Evolutionary conservation across 495 filamentous ascomycete genomes (phyloP), one percentile per base, ranked within the genome.

Genomic region (Penicillium malachiteum): DNA sequence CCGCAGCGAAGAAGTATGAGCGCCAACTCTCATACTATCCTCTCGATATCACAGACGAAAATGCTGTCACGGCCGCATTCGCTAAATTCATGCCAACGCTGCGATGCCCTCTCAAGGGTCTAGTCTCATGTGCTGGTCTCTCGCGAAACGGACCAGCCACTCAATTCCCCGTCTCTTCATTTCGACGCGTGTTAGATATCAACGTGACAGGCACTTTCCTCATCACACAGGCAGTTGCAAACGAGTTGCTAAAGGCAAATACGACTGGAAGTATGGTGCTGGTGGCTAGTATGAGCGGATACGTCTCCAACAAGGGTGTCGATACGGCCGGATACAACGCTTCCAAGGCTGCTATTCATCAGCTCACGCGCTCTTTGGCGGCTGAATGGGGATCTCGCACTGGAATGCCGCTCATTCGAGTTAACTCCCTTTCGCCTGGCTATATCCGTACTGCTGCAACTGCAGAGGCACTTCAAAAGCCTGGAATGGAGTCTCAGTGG

Each of bases 51-150:
- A 57, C 46, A 11, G 90, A 71, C 80, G 84, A 66, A 78, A 71
- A 74, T 17, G 81, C 81, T 26, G 81, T 89, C 59, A 70, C 79
- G 18, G 78, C 78, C 33, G 80, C 57, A 5, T 53, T 69, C 18
- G 50, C 47, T 14, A 57, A 58, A 39, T 55, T 76, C 26, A 55
- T 82, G n/a, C 69, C 78, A 37, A 76, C 83, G 52, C 84, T 86
- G 55, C 39, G 88, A 83, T 58, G 48, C 48, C 69, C 78, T 2
- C 77, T 89, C 3, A 85, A 91, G 58, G 85, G 91, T 10, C 75
- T 92, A 10, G 80, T 92, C 71, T 88, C 88, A 72, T 86, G 87
- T 47, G 90, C 89, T 31, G 89, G 90, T 59, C 86, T 94, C 49
- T 88, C 88, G 44, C 74, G 71, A 34, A 82, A 81, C 52, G 70